Base-by-base conservation (phyloP, 805 yeast species). In the Suhomyces sp. region DNA sequence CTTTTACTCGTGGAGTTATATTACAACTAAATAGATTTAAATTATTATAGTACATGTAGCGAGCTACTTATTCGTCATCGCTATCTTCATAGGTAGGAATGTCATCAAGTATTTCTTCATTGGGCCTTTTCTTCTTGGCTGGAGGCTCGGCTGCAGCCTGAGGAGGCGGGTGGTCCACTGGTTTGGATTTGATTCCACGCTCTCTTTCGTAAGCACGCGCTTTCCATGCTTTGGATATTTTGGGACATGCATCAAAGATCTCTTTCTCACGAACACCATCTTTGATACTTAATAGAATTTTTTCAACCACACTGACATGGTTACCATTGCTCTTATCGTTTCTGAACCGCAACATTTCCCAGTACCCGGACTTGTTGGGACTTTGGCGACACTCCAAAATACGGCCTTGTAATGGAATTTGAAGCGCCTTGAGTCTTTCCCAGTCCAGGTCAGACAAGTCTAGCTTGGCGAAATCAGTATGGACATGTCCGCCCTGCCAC, bases 301-400 rank as follows among this genome's bases (percentile, higher is more conserved):
- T 93, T 55, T 84, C 84, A 5, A 92, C 97, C 23, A 89, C 91
- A 10, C 84, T 76, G 13, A 84, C 69, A 68, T 90, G 96, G 68
- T 94, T 94, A 7, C 96, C 98, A 64, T 88, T 86, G 15, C 81
- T 70, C 65, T 94, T 94, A 69, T 94, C 99, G 71, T 94, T 97
- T 66, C 99, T 80, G 69, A 93, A 94, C 55, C 99, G 78, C 53
- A 93, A 68, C 74, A 89, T 78, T 54, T 83, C 83, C 99, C 99
- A 94, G 46, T 79, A 81, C 3, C 87, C 86, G 2, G 70, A 69
- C 19, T 71, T 71, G 46, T 79, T 78, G 23, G 74, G 72, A 55
- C 85, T 87, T 64, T 85, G 82, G 51, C 87, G 78, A 57, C 94
- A 90, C 69, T 94, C 99, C 1, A 86, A 92, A 29, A 96, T 83